A percentile compares a stretch with the other conserved stretches of the same genome.
Evolutionary conservation across 2,329 filamentous ascomycete species (phyloP).

Genomic region (Neospermospora avenae): DNA sequence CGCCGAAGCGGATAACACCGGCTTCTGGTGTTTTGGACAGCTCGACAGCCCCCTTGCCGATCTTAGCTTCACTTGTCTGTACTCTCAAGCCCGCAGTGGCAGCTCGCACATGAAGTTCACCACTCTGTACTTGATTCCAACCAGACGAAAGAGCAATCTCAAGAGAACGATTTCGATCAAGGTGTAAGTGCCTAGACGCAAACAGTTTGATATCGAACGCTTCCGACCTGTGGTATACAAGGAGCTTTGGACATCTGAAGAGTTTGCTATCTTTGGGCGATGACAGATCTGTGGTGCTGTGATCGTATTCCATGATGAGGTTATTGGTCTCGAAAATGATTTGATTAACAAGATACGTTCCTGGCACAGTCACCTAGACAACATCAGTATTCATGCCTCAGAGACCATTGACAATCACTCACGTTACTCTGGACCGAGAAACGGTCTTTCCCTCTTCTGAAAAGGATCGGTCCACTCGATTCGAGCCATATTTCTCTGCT

Average conservation of each 20-base stretch:
- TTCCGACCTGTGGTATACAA: constrained; percentile 68
- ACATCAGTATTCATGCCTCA: constrained; percentile 30
- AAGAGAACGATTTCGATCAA: constrained; percentile 75
- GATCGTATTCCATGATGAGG: constrained; percentile 63
- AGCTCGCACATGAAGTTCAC: constrained; percentile 59
- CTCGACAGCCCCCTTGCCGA: constrained; percentile 42
- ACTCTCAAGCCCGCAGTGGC: constrained; percentile 65
- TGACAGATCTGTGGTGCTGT: constrained; percentile 41
- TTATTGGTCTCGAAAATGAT: constrained; percentile 64
- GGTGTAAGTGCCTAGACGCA: constrained; percentile 67
- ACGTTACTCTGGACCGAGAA: constrained; percentile 46
- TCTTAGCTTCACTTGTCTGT: constrained; percentile 55
- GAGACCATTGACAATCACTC: constrained; percentile 24
- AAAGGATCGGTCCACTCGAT: constrained; percentile 37
- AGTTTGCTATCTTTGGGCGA: constrained; percentile 37
- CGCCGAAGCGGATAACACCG: constrained; percentile 50
- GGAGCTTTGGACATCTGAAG: constrained; percentile 58
- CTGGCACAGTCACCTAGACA: constrained; percentile 59
- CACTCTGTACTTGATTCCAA: constrained; percentile 64
- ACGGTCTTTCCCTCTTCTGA: constrained; percentile 45
- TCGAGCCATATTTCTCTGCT: constrained; percentile 67
- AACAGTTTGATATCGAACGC: constrained; percentile 67
- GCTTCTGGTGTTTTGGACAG: constrained; percentile 51
- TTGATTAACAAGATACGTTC: constrained; percentile 72
- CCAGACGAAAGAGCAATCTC: constrained; percentile 72